These are phyloP conservation scores for Cavenderia fasciculata DNA, from an alignment of 78 protist species.

Conservation along the genomic window DNA sequence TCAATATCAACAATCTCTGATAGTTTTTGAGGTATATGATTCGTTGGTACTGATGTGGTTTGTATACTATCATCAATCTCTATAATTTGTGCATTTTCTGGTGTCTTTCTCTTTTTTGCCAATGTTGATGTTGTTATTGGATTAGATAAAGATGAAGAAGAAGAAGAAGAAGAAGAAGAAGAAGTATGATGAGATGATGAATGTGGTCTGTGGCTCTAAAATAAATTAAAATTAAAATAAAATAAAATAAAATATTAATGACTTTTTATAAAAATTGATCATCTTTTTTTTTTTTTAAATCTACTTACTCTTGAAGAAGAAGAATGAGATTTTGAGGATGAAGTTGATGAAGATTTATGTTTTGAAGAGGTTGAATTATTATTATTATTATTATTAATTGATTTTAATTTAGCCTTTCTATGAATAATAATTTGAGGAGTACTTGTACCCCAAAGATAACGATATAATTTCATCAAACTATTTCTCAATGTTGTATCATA, in stretches of 20 bases:
- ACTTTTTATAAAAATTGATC: too few relatives aligned
- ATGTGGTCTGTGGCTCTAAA: background rate
- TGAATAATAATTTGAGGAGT: conserved; percentile 4
- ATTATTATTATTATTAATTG: background rate
- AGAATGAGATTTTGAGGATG: background rate
- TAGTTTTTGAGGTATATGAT: too few relatives aligned
- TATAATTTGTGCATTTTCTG: too few relatives aligned
- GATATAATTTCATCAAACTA: conserved; percentile 25
- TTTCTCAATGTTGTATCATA: conserved; percentile 14
- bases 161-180: too few relatives aligned
- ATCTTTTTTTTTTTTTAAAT: background rate
- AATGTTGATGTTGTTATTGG: too few relatives aligned
- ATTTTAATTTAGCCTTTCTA: conserved; percentile 6
- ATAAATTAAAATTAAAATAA: background rate
- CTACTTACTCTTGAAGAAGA: background rate
- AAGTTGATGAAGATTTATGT: conserved; percentile 1
- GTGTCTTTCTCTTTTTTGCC: too few relatives aligned
- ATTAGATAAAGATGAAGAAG: too few relatives aligned
- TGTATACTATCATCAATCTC: too few relatives aligned
- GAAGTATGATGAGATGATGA: conserved; percentile 4
- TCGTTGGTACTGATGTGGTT: background rate
- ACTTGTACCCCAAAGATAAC: conserved; percentile 15
- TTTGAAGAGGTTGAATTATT: background rate
- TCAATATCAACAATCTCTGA: too few relatives aligned
- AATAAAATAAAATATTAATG: background rate